Base-by-base conservation (phyloP, 2,329 filamentous ascomycete genomes). In the Coniochaeta sp. region DNA sequence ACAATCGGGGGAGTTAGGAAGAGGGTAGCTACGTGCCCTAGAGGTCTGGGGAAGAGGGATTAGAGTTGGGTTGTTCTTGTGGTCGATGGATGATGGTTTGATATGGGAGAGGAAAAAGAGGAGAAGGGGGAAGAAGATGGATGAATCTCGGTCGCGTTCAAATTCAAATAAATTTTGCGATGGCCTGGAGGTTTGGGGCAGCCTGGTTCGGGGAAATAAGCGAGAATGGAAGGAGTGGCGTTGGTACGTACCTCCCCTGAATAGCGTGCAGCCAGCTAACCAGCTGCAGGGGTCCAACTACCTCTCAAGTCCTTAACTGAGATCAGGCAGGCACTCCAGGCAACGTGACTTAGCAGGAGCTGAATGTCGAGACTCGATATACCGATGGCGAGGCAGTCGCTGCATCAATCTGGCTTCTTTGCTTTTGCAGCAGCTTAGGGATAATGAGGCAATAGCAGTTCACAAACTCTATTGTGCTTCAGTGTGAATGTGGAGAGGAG, bases 11-110 rank as follows among this genome's bases (percentile, higher is more conserved):
- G 81, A 80, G 79, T 78, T 78, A 76, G 77, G 5, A 36, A 38
- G 81, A 92, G 89, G 89, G 89, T 92, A 90, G 89, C 89, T 92
- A 85, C 78, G 89, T 91, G 89, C 89, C 89, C 89, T 92, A 92
- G 89, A 87, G 76, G 77, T 71, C 72, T 71, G 71, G 74, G 71
- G 66, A 66, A 68, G 65, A 64, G 70, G 68, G 64, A 64, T 66
- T 68, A 65, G 66, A 64, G 64, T 72, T 73, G 72, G 74, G 77
- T 74, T 72, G 71, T 71, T 72, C 63, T 67, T 66, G 61, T 66
- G 67, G 70, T 69, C 69, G 71, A 71, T 73, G 67, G 69, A 72
- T 68, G 67, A 67, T 69, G 68, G 62, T 26, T 58, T 31, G 56
- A 71, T 72, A 70, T 71, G 67, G 69, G 64, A 64, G 67, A 68